Evolutionary conservation across 306 rosid species (phyloP).

Genomic region (Astragalus glycyphyllos): DNA sequence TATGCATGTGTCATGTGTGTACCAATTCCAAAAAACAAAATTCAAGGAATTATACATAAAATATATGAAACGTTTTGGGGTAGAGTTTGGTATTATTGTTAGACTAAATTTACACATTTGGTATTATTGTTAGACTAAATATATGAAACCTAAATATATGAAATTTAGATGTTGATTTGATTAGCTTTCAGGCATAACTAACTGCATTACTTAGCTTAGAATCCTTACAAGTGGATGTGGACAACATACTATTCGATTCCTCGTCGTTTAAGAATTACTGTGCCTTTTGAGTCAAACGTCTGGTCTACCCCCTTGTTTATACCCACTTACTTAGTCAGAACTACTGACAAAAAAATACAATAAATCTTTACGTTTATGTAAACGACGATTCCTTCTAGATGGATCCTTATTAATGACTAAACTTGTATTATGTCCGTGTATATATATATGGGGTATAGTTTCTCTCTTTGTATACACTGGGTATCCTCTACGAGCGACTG

Average conservation of each 20-base stretch:
- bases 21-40: background rate
- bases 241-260: conserved; percentile 2
- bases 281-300: conserved; percentile 43
- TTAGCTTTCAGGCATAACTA: conserved; percentile 46
- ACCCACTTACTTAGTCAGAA: too few species aligned
- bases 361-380: too few species aligned
- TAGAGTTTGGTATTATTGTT: conserved; percentile 46
- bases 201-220: conserved; percentile 46
- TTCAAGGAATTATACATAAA: conserved; percentile 3
- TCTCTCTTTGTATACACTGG: too few species aligned
- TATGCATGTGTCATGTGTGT: conserved; percentile 35
- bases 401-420: background rate
- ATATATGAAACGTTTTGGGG: background rate
- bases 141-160: too few species aligned
- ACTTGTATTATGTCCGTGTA: too few species aligned
- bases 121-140: conserved; percentile 48
- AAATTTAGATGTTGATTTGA: conserved; percentile 46
- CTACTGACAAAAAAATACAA: too few species aligned
- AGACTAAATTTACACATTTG: conserved; percentile 42
- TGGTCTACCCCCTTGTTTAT: background rate
- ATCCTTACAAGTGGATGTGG: conserved; percentile 43
- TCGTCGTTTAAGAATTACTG: conserved; percentile 2
- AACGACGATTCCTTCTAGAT: conserved; percentile 5
- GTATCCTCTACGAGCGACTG: too few species aligned
- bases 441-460: too few species aligned